Percentiles rank a stretch among this genome's conserved stretches.
Evolutionary conservation across 352 stramenopile species (phyloP).

Genomic region (Pelagophyceae sp.): DNA sequence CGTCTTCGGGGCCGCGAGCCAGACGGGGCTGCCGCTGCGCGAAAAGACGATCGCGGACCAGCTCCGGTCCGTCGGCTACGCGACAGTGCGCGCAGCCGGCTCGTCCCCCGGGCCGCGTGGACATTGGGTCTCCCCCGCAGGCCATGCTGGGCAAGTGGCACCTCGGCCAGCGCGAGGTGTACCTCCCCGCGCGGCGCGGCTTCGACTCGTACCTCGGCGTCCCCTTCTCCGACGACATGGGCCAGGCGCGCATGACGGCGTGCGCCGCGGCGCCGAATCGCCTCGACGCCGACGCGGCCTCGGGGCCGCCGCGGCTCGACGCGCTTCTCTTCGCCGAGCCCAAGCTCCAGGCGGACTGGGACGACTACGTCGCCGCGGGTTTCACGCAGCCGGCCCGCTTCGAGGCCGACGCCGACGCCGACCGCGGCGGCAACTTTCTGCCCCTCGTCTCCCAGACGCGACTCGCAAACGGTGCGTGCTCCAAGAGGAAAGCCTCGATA

Average conservation of each 20-base stretch:
- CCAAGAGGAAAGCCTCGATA: no score
- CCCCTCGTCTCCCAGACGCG: not conserved
- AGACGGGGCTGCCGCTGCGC: conserved; percentile 33
- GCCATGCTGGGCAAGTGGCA: conserved; percentile 45
- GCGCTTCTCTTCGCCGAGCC: no score
- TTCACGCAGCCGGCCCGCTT: not conserved
- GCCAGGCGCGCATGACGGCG: not conserved
- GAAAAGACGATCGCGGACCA: conserved; percentile 37
- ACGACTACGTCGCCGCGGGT: not conserved
- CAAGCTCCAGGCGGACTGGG: no score
- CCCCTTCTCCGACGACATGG: conserved; percentile 11
- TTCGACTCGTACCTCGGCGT: conserved; percentile 39
- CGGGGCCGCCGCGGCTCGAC: no score
- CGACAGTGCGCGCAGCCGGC: no score
- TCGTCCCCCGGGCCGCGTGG: no score
- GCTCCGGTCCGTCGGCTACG: conserved; percentile 34
- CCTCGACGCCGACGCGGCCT: no score
- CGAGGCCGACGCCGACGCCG: not conserved
- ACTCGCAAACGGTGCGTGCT: not conserved
- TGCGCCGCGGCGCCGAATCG: not conserved
- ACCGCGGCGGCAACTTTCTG: not conserved
- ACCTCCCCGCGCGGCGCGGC: conserved; percentile 34
- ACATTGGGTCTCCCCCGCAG: no score
- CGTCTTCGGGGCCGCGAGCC: conserved; percentile 27
- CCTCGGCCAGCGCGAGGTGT: conserved; percentile 36